Evolutionary conservation across 2,329 filamentous ascomycete genomes (phyloP).

Genomic region (Talaromyces amestolkiae): DNA sequence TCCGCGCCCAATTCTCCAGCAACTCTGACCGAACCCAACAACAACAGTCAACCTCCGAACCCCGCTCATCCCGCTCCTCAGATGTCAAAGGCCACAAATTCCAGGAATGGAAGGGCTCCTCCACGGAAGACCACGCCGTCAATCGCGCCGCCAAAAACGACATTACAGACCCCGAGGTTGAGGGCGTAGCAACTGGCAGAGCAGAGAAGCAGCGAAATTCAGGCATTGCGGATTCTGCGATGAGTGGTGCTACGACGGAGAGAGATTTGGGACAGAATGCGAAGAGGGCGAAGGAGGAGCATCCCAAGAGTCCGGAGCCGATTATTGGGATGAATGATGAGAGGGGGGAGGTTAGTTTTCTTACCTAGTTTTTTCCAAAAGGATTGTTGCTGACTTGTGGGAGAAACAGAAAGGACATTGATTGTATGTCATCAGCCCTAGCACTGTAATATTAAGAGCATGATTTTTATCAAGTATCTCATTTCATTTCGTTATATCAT

Average conservation of each 20-base stretch:
- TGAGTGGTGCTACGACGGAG: conserved; percentile 42
- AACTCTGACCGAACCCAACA: not conserved
- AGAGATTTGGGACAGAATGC: conserved; percentile 37
- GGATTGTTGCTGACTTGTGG: conserved; percentile 9
- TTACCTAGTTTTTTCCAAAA: not conserved
- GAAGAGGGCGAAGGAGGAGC: conserved; percentile 47
- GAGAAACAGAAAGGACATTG: conserved; percentile 28
- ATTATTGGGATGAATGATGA: conserved; percentile 57
- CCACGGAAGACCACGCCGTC: conserved; percentile 33
- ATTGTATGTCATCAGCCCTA: conserved; percentile 19
- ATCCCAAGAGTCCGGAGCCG: conserved; percentile 51
- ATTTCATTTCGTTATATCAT: not conserved
- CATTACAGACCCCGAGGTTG: conserved; percentile 33
- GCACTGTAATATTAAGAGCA: not conserved
- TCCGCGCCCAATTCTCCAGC: conserved; percentile 22
- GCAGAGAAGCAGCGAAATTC: conserved; percentile 33
- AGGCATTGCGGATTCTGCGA: conserved; percentile 36
- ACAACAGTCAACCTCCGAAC: not conserved
- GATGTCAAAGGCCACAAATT: conserved; percentile 16
- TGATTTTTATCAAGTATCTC: not conserved
- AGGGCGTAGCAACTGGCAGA: conserved; percentile 29
- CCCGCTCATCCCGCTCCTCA: not conserved
- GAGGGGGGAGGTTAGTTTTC: conserved; percentile 43
- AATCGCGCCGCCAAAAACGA: conserved; percentile 33
- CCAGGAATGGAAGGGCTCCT: conserved; percentile 37